Conservation (phyloP, 2,329 filamentous ascomycete species). For the Ceratocystis smalleyi region DNA sequence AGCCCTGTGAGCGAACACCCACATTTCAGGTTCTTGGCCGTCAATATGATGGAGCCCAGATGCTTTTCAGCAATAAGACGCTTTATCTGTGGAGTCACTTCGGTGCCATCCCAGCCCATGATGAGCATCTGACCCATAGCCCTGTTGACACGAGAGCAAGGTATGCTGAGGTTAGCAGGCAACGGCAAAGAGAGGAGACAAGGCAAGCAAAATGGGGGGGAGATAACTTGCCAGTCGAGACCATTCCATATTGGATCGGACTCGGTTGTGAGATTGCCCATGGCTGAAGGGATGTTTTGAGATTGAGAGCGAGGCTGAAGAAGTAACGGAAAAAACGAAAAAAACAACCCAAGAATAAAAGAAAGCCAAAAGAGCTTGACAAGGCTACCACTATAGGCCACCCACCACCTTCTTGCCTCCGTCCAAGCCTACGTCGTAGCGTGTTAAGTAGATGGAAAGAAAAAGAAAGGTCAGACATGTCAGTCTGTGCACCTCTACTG, state of each 20-base stretch:
- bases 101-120: constrained; percentile 75
- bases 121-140: constrained; percentile 63
- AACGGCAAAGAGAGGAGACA: constrained; percentile 10
- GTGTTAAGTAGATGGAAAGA: not conserved
- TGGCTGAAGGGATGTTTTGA: not conserved
- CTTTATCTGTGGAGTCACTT: constrained; percentile 68
- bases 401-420: not conserved
- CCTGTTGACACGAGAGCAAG: constrained; percentile 26
- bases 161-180: constrained; percentile 23
- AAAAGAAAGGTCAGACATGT: not conserved
- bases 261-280: constrained; percentile 18
- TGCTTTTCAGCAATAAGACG: constrained; percentile 71
- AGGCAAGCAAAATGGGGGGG: constrained; percentile 23
- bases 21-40: constrained; percentile 78
- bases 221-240: constrained; percentile 47
- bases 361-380: not conserved
- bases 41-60: constrained; percentile 72
- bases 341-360: not conserved
- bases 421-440: too few species aligned
- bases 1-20: constrained; percentile 21
- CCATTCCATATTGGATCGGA: constrained; percentile 56
- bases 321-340: not conserved
- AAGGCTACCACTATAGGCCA: not conserved
- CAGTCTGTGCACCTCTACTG: not conserved
- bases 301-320: not conserved